Evolutionary conservation across 768 basidiomycete genomes (phyloP), one percentile per base, ranked within the genome.

Genomic region (Pleurotus eryngii): DNA sequence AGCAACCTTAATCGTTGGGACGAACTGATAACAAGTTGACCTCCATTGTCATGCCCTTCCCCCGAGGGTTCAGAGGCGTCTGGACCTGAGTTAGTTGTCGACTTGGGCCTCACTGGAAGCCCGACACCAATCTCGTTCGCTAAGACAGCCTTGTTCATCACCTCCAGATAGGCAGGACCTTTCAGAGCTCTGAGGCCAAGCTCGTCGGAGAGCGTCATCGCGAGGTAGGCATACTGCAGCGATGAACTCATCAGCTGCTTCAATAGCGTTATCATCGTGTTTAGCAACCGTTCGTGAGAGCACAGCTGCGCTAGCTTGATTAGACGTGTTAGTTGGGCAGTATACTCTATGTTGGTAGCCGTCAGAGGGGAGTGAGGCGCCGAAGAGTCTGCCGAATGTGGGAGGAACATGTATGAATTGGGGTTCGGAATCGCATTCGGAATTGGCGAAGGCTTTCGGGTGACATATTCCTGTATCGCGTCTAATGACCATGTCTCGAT

Each of bases 401-500:
- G 60, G 18, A 53, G 47, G 59, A 43, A 72, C 40, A 71, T 68
- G 51, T 70, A 73, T n/a, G 69, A 60, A 15, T 74, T 60, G 12
- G 77, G 69, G 2, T 68, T 61, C 11, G 77, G 74, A 43, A 76
- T 75, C 37, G 74, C 65, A 43, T 72, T 73, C 50, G 82, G 70
- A 60, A 84, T 71, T 2, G 83, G 81, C 1, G 81, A 81, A 24
- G 79, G 77, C 63, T 81, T 82, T 50, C 76, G 79, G 59, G 82
- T 82, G 20, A 89, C 81, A 58, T 81, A 85, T 63, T 84, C 82
- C 59, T 86, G 84, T 47, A 90, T 84, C n/a, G 79, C 83, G 59
- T 88, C 85, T 17, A 90, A 75, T 1, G 86, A 81, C 89, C 89
- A 90, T 1, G 81, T 84, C 67, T 90, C 89, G 30, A 87, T 68